Conservation (phyloP, 1,284 basidiomycete genomes). For the Polyporus tsugae region DNA sequence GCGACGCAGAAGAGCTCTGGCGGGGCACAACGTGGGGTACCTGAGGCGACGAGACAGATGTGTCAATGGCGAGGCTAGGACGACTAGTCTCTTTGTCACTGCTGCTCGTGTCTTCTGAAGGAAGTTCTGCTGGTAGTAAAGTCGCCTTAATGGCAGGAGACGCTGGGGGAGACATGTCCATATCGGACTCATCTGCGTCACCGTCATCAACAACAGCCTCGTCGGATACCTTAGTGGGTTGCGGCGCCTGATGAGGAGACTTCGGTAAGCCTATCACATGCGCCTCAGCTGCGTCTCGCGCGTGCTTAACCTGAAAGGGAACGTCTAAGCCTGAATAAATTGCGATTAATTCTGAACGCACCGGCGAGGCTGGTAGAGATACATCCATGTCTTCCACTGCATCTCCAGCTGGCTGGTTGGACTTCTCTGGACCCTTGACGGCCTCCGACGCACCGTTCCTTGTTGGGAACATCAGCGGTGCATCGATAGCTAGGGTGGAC, state of each 20-base stretch:
- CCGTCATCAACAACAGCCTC: slow-evolving; percentile 16
- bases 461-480: slow-evolving; percentile 24
- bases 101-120: slow-evolving; percentile 11
- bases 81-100: slow-evolving; percentile 12
- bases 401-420: background rate
- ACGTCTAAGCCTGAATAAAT: slow-evolving; percentile 12
- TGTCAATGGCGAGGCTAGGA: slow-evolving; percentile 25
- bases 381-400: slow-evolving; percentile 24
- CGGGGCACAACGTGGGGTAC: slow-evolving; percentile 16
- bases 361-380: slow-evolving; percentile 21
- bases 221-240: background rate
- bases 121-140: background rate
- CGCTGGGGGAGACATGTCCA: slow-evolving; percentile 35
- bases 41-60: slow-evolving; percentile 17
- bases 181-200: slow-evolving; percentile 28
- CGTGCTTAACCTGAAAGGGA: slow-evolving; percentile 18
- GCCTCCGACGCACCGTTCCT: background rate
- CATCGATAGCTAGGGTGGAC: slow-evolving; percentile 30
- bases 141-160: slow-evolving; percentile 23
- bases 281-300: slow-evolving; percentile 11
- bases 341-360: slow-evolving; percentile 12
- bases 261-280: background rate
- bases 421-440: background rate
- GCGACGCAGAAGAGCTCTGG: slow-evolving; percentile 22
- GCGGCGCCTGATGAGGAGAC: background rate